Conservation (phyloP, 2,329 filamentous ascomycete genomes). For the Ilyonectria destructans region DNA sequence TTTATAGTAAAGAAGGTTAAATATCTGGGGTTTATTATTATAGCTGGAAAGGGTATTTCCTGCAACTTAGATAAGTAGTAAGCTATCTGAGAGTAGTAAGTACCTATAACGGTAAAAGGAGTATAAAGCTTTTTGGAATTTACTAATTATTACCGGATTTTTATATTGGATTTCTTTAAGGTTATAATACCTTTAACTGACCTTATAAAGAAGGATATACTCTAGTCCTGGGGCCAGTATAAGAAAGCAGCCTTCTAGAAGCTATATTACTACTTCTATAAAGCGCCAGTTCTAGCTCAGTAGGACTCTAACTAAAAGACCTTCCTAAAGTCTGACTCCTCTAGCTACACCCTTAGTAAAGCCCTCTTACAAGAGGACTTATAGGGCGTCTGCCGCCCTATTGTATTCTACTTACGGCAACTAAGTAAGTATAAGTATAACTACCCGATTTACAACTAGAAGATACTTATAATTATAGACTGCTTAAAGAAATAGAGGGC, state of each 20-base stretch:
- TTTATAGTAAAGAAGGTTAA: neutral
- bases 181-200: neutral
- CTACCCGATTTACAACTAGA: slow-evolving; percentile 9
- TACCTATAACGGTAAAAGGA: neutral
- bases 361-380: neutral
- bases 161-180: neutral
- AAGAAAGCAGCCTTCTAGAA: neutral
- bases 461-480: slow-evolving; percentile 8
- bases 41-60: neutral
- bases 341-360: neutral
- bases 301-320: neutral
- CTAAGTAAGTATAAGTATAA: slow-evolving; percentile 3
- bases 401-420: slow-evolving; percentile 4
- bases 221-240: neutral
- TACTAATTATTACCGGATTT: slow-evolving; percentile 6
- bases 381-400: neutral
- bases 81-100: slow-evolving; percentile 5
- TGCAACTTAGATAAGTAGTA: neutral
- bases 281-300: neutral
- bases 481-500: neutral
- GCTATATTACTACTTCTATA: neutral
- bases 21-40: neutral
- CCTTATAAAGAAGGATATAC: neutral
- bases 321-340: neutral
- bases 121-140: slow-evolving; percentile 5